phyloP scores from a whole-genome alignment of 2,329 filamentous ascomycete genomes.

The Curvularia eragrostidis region DNA sequence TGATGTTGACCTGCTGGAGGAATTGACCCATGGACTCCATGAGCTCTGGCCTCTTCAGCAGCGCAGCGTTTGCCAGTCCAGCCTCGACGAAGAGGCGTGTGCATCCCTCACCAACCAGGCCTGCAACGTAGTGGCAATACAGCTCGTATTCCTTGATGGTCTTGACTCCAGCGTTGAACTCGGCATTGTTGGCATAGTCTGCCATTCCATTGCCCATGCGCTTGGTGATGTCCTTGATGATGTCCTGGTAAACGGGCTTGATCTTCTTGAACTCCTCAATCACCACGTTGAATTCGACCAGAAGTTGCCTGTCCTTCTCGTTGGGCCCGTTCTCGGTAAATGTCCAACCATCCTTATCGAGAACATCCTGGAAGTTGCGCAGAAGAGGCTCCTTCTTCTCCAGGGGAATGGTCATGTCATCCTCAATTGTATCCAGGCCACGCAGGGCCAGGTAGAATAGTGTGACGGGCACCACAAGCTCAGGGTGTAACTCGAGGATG shows the following conservation, averaged over 20 bases:
- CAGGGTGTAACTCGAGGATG: conserved; percentile 93
- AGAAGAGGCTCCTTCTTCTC: conserved; percentile 85
- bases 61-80: conserved; percentile 82
- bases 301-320: conserved; percentile 91
- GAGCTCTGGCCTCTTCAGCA: conserved; percentile 78
- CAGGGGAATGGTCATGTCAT: conserved; percentile 91
- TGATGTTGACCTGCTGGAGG: conserved; percentile 98
- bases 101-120: conserved; percentile 92
- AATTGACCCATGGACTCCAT: conserved; percentile 98
- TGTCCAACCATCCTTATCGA: conserved; percentile 88
- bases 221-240: conserved; percentile 90
- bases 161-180: conserved; percentile 82
- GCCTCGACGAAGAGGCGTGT: conserved; percentile 90
- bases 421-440: conserved; percentile 96
- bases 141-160: conserved; percentile 89
- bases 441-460: conserved; percentile 94
- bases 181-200: conserved; percentile 86
- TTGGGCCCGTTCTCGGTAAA: conserved; percentile 84
- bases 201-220: conserved; percentile 99
- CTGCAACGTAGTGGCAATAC: conserved; percentile 99
- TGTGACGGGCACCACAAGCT: conserved; percentile 85
- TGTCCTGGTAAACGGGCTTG: conserved; percentile 80
- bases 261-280: conserved; percentile 86
- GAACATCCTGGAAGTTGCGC: conserved; percentile 77
- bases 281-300: conserved; percentile 90